Percentiles rank a stretch among this genome's conserved stretches.
Evolutionary conservation across 2,329 filamentous ascomycete species (phyloP).

Genomic region (Xylariaceae sp.): DNA sequence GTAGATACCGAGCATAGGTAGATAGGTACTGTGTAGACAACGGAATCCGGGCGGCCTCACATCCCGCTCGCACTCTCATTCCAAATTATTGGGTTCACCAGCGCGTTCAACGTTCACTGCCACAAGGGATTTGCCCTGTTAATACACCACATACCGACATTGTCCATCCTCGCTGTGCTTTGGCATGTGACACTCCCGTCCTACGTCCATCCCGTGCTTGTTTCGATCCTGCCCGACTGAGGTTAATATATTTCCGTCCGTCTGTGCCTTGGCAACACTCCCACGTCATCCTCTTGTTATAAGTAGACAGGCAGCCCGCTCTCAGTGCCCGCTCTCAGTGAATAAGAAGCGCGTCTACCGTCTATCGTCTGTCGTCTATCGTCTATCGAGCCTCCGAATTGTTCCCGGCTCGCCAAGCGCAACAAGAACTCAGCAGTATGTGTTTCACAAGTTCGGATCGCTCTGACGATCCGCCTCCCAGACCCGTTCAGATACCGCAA

Average conservation of each 20-base stretch:
- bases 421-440: constrained; percentile 33
- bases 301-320: too few relatives aligned
- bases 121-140: background rate
- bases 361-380: too few relatives aligned
- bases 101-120: constrained; percentile 3
- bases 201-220: background rate
- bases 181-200: background rate
- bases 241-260: too few relatives aligned
- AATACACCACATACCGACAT: too few relatives aligned
- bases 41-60: constrained; percentile 11
- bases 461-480: constrained; percentile 38
- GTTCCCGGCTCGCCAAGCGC: background rate
- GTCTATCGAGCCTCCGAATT: background rate
- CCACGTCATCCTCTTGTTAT: too few relatives aligned
- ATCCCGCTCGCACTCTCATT: too few relatives aligned
- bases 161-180: too few relatives aligned
- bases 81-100: constrained; percentile 10
- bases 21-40: background rate
- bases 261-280: too few relatives aligned
- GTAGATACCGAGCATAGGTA: too few relatives aligned
- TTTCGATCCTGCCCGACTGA: background rate
- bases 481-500: constrained; percentile 33
- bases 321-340: too few relatives aligned
- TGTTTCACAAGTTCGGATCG: constrained; percentile 48
- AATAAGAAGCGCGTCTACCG: too few relatives aligned